phyloP scores from a whole-genome alignment of 495 filamentous ascomycete species.

The Hypoxylon subgilvum region DNA sequence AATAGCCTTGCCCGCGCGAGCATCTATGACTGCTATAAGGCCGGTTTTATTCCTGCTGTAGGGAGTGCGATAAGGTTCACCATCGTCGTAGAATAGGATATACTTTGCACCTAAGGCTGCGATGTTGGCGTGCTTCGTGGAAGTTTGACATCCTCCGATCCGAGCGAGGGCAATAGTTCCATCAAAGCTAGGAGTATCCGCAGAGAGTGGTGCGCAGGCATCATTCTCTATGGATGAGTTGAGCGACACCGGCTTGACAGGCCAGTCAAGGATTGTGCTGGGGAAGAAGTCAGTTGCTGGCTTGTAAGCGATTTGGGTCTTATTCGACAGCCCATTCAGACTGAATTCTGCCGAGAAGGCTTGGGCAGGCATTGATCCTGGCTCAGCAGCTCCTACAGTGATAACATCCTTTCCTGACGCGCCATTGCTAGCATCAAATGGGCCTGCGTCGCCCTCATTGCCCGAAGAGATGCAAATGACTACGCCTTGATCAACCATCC shows the following conservation, averaged over 20 bases:
- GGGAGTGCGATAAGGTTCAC: constrained; percentile 18
- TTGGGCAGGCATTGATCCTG: constrained; percentile 31
- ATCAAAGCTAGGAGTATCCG: constrained; percentile 45
- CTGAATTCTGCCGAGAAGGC: constrained; percentile 42
- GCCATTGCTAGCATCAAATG: constrained; percentile 41
- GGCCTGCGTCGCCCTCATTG: constrained; percentile 43
- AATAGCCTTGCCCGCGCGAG: constrained; percentile 35
- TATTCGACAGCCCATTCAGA: constrained; percentile 33
- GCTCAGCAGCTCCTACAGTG: constrained; percentile 38
- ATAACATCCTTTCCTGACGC: constrained; percentile 41
- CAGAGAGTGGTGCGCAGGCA: constrained; percentile 34
- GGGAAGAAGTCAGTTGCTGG: constrained; percentile 10
- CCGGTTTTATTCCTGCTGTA: constrained; percentile 17
- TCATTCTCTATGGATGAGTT: constrained; percentile 24
- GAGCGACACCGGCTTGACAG: constrained; percentile 36
- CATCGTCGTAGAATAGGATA: constrained; percentile 42
- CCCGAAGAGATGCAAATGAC: constrained; percentile 44
- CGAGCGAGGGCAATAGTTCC: constrained; percentile 49
- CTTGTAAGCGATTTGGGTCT: constrained; percentile 33
- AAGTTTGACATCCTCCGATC: constrained; percentile 37
- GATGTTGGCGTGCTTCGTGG: constrained; percentile 36
- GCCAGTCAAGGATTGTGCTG: constrained; percentile 12
- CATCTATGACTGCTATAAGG: constrained; percentile 29
- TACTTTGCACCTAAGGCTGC: constrained; percentile 35
- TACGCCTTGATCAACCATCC: constrained; percentile 44